These are phyloP conservation scores for Gracilaria domingensis DNA, from an alignment of 23 red algal genomes.

Conservation along the genomic window DNA sequence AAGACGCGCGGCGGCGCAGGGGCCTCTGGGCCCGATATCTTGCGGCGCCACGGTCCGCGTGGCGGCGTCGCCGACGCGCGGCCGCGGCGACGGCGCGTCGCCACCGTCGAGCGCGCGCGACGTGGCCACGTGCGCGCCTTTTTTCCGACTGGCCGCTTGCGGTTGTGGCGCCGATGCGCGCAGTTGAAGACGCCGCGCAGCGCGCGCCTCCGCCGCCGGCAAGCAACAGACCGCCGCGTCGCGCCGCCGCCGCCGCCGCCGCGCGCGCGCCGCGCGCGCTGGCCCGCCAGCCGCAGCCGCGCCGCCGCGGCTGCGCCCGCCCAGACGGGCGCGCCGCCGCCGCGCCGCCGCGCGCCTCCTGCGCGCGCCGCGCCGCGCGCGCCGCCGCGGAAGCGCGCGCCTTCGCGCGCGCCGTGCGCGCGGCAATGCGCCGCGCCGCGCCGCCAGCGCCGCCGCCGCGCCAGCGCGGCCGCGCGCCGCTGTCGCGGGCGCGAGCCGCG, in stretches of 20 bases:
- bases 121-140: constrained; percentile 1
- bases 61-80: too few relatives aligned
- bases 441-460: not conserved
- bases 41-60: not conserved
- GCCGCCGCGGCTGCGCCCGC: not conserved
- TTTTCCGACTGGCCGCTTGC: too few relatives aligned
- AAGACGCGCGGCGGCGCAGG: not conserved
- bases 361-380: not conserved
- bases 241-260: not conserved
- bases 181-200: not conserved
- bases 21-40: too few relatives aligned
- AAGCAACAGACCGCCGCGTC: not conserved
- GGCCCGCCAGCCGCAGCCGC: not conserved
- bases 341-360: not conserved
- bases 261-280: not conserved
- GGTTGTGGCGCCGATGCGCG: not conserved
- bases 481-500: not conserved
- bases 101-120: not conserved
- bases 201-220: too few relatives aligned
- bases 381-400: not conserved
- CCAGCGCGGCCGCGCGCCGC: not conserved
- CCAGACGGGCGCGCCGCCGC: not conserved
- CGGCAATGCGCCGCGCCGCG: not conserved
- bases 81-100: too few relatives aligned
- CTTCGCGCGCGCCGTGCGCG: not conserved